Percentiles rank a stretch among this genome's conserved stretches.
phyloP scores from a whole-genome alignment of 805 yeast genomes.

The Suhomyces faveliae region DNA sequence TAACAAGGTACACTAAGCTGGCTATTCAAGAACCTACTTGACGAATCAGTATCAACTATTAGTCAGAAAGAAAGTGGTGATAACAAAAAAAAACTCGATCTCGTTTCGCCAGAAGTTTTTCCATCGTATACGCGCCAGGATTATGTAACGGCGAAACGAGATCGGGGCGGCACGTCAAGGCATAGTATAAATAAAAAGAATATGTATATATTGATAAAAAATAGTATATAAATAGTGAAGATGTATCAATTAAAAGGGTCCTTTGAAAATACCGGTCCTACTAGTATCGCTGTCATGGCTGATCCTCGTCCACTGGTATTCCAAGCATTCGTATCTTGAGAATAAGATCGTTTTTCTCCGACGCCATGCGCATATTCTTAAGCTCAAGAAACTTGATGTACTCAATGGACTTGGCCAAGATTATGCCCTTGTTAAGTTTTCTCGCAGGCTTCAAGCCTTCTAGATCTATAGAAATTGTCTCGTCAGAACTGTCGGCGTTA shows the following conservation, averaged over 20 bases:
- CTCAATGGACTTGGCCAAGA: constrained; percentile 74
- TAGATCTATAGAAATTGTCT: constrained; percentile 35
- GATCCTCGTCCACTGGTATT: constrained; percentile 9
- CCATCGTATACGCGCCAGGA: background rate
- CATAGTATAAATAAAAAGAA: no score
- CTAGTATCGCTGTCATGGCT: background rate
- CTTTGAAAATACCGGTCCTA: no score
- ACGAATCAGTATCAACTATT: background rate
- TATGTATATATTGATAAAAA: no score
- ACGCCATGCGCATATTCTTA: constrained; percentile 49
- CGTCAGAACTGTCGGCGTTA: background rate
- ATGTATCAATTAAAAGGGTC: no score
- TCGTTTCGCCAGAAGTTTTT: background rate
- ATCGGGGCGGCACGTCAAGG: no score
- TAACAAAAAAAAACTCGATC: background rate
- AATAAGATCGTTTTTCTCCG: constrained; percentile 52
- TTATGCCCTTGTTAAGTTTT: constrained; percentile 75
- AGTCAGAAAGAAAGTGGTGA: background rate
- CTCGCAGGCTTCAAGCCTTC: constrained; percentile 77
- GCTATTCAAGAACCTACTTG: background rate
- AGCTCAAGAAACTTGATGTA: constrained; percentile 71
- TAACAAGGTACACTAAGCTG: background rate
- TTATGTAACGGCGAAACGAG: background rate
- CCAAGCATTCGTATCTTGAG: constrained; percentile 38
- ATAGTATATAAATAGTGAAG: background rate